Evolutionary conservation across 2,329 filamentous ascomycete genomes (phyloP).

Genomic region (Amylocarpus encephaloides): DNA sequence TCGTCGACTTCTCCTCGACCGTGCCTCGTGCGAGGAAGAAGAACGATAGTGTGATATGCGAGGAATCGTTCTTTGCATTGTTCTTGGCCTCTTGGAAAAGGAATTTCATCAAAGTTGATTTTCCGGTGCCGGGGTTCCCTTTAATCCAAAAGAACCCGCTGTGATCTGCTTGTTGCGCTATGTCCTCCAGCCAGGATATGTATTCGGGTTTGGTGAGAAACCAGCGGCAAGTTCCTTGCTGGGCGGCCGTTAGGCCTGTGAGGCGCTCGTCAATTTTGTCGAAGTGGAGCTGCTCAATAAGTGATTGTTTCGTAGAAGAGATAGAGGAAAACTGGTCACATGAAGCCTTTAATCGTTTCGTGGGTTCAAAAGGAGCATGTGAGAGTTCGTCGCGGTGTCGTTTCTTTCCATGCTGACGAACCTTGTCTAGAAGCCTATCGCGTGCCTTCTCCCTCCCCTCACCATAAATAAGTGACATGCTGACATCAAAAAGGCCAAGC

Average conservation of each 20-base stretch:
- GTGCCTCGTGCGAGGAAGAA: constrained; percentile 27
- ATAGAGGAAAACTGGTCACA: constrained; percentile 1
- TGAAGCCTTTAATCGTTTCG: constrained; percentile 14
- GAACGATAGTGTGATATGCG: constrained; percentile 31
- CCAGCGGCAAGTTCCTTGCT: constrained; percentile 38
- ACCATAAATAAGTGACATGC: constrained; percentile 39
- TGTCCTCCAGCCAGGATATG: constrained; percentile 35
- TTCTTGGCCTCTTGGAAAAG: constrained; percentile 31
- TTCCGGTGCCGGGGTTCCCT: background rate
- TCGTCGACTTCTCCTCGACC: constrained; percentile 38
- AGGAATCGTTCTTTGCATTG: constrained; percentile 15
- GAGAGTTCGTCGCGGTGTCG: constrained; percentile 12
- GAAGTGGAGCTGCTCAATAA: constrained; percentile 35
- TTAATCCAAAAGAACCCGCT: constrained; percentile 22
- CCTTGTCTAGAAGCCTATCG: constrained; percentile 30
- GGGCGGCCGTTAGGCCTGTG: constrained; percentile 33
- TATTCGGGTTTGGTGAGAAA: constrained; percentile 33
- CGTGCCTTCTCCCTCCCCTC: constrained; percentile 31
- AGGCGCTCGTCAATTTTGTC: constrained; percentile 35
- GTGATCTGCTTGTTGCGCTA: constrained; percentile 25
- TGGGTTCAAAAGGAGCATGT: constrained; percentile 2
- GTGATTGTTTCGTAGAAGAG: constrained; percentile 13
- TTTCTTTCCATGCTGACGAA: constrained; percentile 10
- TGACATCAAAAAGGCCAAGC: constrained; percentile 38
- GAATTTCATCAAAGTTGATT: constrained; percentile 24